Base-by-base conservation (phyloP, 1,139 yeast species). In the Pichia sp. region DNA sequence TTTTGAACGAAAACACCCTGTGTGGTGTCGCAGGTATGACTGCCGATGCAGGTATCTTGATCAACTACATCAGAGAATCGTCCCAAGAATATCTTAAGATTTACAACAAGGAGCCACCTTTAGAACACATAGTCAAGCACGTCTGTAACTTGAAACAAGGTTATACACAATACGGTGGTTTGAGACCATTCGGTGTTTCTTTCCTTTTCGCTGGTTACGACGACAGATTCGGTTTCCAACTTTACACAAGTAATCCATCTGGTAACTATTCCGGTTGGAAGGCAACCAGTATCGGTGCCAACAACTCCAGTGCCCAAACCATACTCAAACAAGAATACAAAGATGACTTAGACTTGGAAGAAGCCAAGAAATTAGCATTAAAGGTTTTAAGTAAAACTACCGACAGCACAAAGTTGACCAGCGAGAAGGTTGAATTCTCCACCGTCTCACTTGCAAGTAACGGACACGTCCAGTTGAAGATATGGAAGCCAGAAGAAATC, bases 251-350 rank as follows among this genome's bases (percentile, higher is more conserved):
- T 19, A 93, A 94, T 65, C 99, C 99, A 14, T 86, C 96, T 0
- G 99, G 99, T 33, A 94, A 94, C 69, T 94, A 90, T 66, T 82
- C 95, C 34, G 99, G 99, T 24, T 94, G 99, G 99, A 90, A 87
- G 68, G 99, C 99, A 39, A 91, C 97, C 37, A 80, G 91, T 60
- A 93, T 93, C 54, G 99, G 99, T 36, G 96, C 98, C 48, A 94
- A 93, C 70, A 91, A 89, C 56, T 81, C 96, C 5, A 91, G 96
- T 38, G 97, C 98, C 2, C 99, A 94, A 70, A 91, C 99, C 1
- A 73, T 94, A 56, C 76, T 94, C 63, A 94, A 93, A 69, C 96
- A 91, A 71, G 99, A 94, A 62, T 94, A 87, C 71, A 89, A 86
- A 63, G 94, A 88, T 58, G 94, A 85, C 50, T 68, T 89, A 61